phyloP scores from a whole-genome alignment of 2,329 filamentous ascomycete genomes.

The Grosmannia huntii region DNA sequence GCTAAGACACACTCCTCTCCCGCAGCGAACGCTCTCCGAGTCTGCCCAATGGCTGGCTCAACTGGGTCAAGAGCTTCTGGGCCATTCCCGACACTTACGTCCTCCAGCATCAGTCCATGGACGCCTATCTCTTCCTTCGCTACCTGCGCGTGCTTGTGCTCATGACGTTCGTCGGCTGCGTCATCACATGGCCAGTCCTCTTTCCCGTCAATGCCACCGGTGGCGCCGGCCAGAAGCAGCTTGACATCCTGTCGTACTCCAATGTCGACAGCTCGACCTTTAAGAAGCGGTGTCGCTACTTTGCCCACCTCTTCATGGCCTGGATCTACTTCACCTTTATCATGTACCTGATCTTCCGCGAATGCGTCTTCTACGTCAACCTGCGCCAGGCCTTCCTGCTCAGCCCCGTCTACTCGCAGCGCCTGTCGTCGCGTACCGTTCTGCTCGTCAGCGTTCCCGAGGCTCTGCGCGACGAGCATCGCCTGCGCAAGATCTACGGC shows the following conservation, averaged over 20 bases:
- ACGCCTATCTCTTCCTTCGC: slow-evolving; percentile 82
- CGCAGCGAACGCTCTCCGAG: slow-evolving; percentile 42
- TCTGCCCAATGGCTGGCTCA: slow-evolving; percentile 47
- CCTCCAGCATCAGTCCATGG: slow-evolving; percentile 81
- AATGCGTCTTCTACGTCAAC: slow-evolving; percentile 89
- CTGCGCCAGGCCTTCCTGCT: slow-evolving; percentile 85
- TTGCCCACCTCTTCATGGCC: slow-evolving; percentile 66
- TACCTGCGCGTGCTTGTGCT: slow-evolving; percentile 67
- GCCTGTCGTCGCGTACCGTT: slow-evolving; percentile 83
- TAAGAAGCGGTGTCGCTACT: slow-evolving; percentile 52
- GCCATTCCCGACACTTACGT: slow-evolving; percentile 62
- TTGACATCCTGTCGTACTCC: slow-evolving; percentile 68
- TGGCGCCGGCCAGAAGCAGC: slow-evolving; percentile 46
- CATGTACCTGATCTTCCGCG: slow-evolving; percentile 78
- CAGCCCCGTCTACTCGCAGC: slow-evolving; percentile 68
- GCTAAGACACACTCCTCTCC: background rate
- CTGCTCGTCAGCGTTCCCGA: slow-evolving; percentile 77
- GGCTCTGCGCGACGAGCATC: slow-evolving; percentile 63
- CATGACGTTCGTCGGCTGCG: slow-evolving; percentile 71
- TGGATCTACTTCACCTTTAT: slow-evolving; percentile 83
- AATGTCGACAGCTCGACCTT: slow-evolving; percentile 49
- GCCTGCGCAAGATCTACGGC: slow-evolving; percentile 69
- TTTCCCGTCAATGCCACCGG: slow-evolving; percentile 82
- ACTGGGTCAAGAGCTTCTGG: slow-evolving; percentile 58
- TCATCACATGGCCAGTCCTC: slow-evolving; percentile 77